A percentile compares a stretch with the other conserved stretches of the same genome.
Conservation (phyloP, 1,284 basidiomycete genomes). For the Sanghuangporus baumii region DNA sequence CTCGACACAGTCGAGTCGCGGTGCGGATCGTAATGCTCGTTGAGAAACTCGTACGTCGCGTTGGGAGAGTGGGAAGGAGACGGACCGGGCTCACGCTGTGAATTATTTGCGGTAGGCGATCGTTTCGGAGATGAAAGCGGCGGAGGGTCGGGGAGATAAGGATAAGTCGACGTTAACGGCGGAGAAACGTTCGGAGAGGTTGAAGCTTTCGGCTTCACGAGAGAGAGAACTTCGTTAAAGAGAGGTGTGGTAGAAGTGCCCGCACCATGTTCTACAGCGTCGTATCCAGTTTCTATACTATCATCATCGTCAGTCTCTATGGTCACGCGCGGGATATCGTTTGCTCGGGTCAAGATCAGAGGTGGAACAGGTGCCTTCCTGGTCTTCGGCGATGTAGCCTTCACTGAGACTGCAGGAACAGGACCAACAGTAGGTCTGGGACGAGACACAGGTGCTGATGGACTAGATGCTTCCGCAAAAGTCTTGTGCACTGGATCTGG, state of each 20-base stretch:
- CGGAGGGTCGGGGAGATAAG: constrained; percentile 9
- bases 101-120: not conserved
- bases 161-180: constrained; percentile 6
- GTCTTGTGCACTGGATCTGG: constrained; percentile 1
- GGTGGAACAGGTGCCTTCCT: constrained; percentile 13
- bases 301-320: constrained; percentile 3
- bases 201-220: constrained; percentile 6
- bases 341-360: constrained; percentile 9
- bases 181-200: not conserved
- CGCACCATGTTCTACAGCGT: not conserved
- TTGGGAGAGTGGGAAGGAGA: not conserved
- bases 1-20: constrained; percentile 1
- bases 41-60: constrained; percentile 13
- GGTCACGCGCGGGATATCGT: constrained; percentile 2
- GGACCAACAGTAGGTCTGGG: not conserved
- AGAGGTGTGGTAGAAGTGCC: constrained; percentile 11
- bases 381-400: not conserved
- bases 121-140: not conserved
- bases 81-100: not conserved
- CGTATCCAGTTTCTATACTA: not conserved
- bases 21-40: constrained; percentile 1
- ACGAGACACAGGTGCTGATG: not conserved
- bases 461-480: not conserved
- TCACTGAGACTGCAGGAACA: not conserved
- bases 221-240: constrained; percentile 16